phyloP scores from a whole-genome alignment of 306 rosid genomes.

The Ormosia emarginata region DNA sequence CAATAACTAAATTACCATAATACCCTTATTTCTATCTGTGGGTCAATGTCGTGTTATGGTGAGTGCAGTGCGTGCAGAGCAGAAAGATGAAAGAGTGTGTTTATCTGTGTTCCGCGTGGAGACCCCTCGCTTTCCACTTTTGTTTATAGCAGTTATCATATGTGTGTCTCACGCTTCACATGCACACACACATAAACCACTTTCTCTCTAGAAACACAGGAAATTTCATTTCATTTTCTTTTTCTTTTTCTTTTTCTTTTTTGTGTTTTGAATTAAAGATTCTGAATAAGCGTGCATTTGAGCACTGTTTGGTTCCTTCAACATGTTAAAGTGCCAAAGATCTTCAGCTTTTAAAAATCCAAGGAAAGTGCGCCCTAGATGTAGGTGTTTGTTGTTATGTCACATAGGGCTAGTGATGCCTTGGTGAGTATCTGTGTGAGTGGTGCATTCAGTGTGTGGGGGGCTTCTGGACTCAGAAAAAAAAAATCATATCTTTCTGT shows the following conservation, averaged over 20 bases:
- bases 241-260: neutral
- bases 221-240: neutral
- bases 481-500: constrained; percentile 38
- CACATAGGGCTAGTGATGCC: constrained; percentile 16
- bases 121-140: constrained; percentile 31
- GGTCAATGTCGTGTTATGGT: constrained; percentile 8
- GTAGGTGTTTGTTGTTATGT: constrained; percentile 21
- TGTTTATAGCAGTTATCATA: constrained; percentile 31
- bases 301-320: constrained; percentile 32
- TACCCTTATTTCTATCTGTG: neutral
- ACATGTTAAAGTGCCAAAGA: constrained; percentile 43
- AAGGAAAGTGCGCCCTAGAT: constrained; percentile 20
- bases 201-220: neutral
- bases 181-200: neutral
- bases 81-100: constrained; percentile 7
- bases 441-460: neutral
- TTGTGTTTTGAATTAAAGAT: constrained; percentile 27
- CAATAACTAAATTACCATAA: neutral
- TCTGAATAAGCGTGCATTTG: constrained; percentile 45
- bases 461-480: neutral
- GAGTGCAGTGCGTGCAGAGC: constrained; percentile 13
- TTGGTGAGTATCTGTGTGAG: neutral
- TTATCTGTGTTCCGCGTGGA: constrained; percentile 30
- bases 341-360: constrained; percentile 39
- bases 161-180: constrained; percentile 28